Base-by-base conservation (phyloP, 306 rosid genomes). In the Cucumis cinereus region DNA sequence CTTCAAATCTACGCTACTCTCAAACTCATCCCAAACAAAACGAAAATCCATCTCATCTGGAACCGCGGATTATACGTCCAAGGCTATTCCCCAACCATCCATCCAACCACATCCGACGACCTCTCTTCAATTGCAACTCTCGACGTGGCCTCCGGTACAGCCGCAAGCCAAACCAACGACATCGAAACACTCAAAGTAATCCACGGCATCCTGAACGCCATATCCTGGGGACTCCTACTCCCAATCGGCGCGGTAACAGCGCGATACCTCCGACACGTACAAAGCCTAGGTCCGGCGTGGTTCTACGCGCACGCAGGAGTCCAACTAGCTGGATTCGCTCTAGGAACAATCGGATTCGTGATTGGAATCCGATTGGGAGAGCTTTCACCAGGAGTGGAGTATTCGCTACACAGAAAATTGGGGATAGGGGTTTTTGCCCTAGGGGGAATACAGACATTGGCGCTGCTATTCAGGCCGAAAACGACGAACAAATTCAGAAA, bases 41-140 rank as follows among this genome's bases (percentile, higher is more conserved):
- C 99, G 7, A 89, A 84, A 23, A 84, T 95, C 58, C 85, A 90
- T 79, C 81, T 83, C 43, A 89, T 92, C 7, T 95, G 99, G 99
- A 95, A 95, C 82, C 90, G 92, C 7, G 99, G 99, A 13, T 88
- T 95, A 33, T 95, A 95, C 74, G 99, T 95, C 57, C 98, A 95
- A 79, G 99, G 98, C 64, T 95, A 92, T 83, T 95, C 99, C 1
- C 99, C 98, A 7, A 89, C 99, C 36, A 90, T 95, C 74, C 99
- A 95, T 69, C 96, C 96, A 22, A 95, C 99, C 0, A 89, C 90
- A 2, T 35, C 96, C 10, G 77, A 59, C 45, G 98, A 95, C 73
- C 85, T 95, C 2, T 86, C 99, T 49, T 92, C 98, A 64, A 54
- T 85, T 26, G 79, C 92, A 15, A 90, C 97, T 6, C 77, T 95